phyloP scores from a whole-genome alignment of 495 filamentous ascomycete genomes.

The Penicillium bialowiezense region DNA sequence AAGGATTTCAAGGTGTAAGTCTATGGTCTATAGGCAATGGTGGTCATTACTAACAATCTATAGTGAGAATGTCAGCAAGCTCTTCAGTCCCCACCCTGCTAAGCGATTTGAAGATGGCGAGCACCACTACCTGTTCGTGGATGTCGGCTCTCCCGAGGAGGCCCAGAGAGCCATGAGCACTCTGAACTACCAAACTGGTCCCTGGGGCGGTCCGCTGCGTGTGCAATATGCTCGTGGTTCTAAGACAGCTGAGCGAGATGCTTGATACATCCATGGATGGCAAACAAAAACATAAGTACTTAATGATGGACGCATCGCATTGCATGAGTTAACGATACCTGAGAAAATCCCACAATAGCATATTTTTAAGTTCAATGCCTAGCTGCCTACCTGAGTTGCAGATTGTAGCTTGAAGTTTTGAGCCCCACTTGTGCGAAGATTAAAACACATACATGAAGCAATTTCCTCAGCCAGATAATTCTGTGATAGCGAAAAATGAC shows the following conservation, averaged over 20 bases:
- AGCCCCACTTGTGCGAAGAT: too few species aligned
- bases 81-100: slow-evolving; percentile 56
- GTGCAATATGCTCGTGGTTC: slow-evolving; percentile 41
- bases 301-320: slow-evolving; percentile 12
- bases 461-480: too few species aligned
- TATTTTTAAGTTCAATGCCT: neutral
- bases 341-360: neutral
- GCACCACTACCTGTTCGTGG: slow-evolving; percentile 68
- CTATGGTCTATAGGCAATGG: neutral
- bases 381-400: neutral
- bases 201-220: slow-evolving; percentile 47
- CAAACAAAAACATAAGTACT: slow-evolving; percentile 15
- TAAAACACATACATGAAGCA: too few species aligned
- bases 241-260: neutral
- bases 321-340: slow-evolving; percentile 7
- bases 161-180: slow-evolving; percentile 48
- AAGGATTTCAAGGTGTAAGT: slow-evolving; percentile 52
- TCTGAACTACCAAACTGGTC: slow-evolving; percentile 37
- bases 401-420: too few species aligned
- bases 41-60: slow-evolving; percentile 4
- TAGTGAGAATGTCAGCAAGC: slow-evolving; percentile 59
- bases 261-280: neutral
- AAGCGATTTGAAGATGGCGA: slow-evolving; percentile 51
- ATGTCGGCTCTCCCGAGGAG: slow-evolving; percentile 55
- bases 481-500: too few species aligned